Percentiles rank a stretch among this genome's conserved stretches.
These are phyloP conservation scores for Phyllostachys edulis DNA, from an alignment of 176 grass and related monocot species.

Conservation along the genomic window DNA sequence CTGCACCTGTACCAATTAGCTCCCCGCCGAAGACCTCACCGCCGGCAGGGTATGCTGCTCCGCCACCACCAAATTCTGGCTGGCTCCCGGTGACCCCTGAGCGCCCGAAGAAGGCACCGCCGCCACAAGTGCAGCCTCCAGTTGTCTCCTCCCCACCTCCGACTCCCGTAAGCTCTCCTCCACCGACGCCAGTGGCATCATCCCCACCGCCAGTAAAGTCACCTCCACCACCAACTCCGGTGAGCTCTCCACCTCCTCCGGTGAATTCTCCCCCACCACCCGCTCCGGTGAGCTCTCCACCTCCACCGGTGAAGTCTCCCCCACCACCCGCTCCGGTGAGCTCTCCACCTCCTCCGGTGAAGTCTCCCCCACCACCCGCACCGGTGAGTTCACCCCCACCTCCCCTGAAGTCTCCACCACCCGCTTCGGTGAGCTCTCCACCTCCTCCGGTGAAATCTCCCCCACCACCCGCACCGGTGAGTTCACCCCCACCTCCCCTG, in stretches of 20 bases:
- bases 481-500: background rate
- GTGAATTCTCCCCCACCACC: background rate
- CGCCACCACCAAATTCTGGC: slow-evolving; percentile 1
- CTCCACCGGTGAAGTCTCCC: background rate
- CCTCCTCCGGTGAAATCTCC: background rate
- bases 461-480: background rate
- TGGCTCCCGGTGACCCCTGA: slow-evolving; percentile 28
- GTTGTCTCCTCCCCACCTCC: background rate
- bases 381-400: background rate
- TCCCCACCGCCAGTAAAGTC: background rate
- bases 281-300: background rate
- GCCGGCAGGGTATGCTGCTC: background rate
- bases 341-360: background rate
- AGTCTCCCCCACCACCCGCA: background rate
- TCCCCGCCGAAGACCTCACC: background rate
- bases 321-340: background rate
- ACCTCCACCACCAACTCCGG: background rate
- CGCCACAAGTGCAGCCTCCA: background rate
- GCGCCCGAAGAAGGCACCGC: background rate
- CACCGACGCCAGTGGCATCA: background rate
- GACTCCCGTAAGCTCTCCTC: background rate
- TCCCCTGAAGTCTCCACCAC: background rate
- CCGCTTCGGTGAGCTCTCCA: background rate
- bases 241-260: background rate
- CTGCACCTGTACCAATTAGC: background rate